Conservation (phyloP, 2,329 filamentous ascomycete genomes). For the Hypoxylon sp. region DNA sequence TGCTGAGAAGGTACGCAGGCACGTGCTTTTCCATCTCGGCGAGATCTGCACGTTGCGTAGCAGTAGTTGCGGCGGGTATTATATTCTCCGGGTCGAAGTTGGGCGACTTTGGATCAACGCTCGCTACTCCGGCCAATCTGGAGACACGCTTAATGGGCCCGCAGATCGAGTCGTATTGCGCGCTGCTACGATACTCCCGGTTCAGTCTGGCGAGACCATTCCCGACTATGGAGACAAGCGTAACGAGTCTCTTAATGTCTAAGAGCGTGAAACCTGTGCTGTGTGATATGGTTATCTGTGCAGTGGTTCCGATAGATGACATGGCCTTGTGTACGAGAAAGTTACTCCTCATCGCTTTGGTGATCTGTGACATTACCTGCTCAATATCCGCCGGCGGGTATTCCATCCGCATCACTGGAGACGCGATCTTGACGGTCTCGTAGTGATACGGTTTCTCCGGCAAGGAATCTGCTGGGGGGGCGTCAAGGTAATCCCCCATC, state of each 20-base stretch:
- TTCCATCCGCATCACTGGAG: slow-evolving; percentile 35
- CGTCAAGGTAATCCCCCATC: slow-evolving; percentile 5
- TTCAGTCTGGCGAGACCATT: slow-evolving; percentile 18
- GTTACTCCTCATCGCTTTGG: slow-evolving; percentile 20
- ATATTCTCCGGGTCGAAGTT: neutral
- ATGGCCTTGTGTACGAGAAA: slow-evolving; percentile 43
- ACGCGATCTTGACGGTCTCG: slow-evolving; percentile 39
- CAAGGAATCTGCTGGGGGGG: too few species aligned
- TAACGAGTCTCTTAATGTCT: slow-evolving; percentile 45
- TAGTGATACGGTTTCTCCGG: slow-evolving; percentile 34
- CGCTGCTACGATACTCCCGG: slow-evolving; percentile 9
- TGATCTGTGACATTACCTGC: neutral
- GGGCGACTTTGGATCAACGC: neutral
- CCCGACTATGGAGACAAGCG: slow-evolving; percentile 25
- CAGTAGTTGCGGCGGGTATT: neutral
- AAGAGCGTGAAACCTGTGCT: slow-evolving; percentile 40
- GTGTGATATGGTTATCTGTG: slow-evolving; percentile 40
- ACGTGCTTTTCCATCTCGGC: slow-evolving; percentile 25
- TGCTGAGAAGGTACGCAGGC: neutral
- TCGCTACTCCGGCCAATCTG: neutral
- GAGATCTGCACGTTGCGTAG: neutral
- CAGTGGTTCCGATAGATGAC: slow-evolving; percentile 31
- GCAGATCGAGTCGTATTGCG: slow-evolving; percentile 8
- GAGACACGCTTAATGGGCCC: slow-evolving; percentile 9
- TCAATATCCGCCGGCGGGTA: neutral